Evolutionary conservation across 805 yeast species (phyloP).

Genomic region (Candida parachauliodes): DNA sequence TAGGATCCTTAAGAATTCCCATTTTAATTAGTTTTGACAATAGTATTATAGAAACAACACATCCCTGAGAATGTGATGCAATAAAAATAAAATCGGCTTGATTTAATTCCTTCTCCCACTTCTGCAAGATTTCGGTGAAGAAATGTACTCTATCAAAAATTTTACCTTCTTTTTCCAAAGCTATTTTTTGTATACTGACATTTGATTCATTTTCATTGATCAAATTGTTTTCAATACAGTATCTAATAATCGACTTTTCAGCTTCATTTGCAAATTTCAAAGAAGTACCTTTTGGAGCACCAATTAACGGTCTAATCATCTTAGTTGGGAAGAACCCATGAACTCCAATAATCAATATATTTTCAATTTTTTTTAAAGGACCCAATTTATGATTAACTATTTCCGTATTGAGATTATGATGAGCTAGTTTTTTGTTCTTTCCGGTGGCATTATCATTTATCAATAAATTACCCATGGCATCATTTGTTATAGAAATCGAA

Average conservation of each 20-base stretch:
- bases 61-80: slow-evolving; percentile 95
- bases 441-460: slow-evolving; percentile 21
- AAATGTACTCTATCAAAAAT: slow-evolving; percentile 81
- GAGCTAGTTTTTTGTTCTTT: slow-evolving; percentile 12
- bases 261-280: slow-evolving; percentile 88
- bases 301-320: slow-evolving; percentile 80
- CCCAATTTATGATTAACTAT: slow-evolving; percentile 25
- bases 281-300: slow-evolving; percentile 97
- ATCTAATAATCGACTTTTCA: slow-evolving; percentile 67
- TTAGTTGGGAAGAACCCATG: slow-evolving; percentile 95
- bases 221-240: slow-evolving; percentile 45
- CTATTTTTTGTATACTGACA: slow-evolving; percentile 75
- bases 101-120: slow-evolving; percentile 57
- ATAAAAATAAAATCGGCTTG: slow-evolving; percentile 83
- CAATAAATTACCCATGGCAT: slow-evolving; percentile 37
- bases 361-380: slow-evolving; percentile 38
- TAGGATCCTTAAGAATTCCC: slow-evolving; percentile 42
- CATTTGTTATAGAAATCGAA: slow-evolving; percentile 37
- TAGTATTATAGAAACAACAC: slow-evolving; percentile 82
- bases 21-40: slow-evolving; percentile 66
- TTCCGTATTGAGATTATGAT: slow-evolving; percentile 10
- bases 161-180: slow-evolving; percentile 91
- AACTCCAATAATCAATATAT: slow-evolving; percentile 82
- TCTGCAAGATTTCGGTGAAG: slow-evolving; percentile 66
- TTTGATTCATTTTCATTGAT: slow-evolving; percentile 28